Conservation (phyloP, 176 grass and related monocot genomes). For the Coix lacrymajobi region DNA sequence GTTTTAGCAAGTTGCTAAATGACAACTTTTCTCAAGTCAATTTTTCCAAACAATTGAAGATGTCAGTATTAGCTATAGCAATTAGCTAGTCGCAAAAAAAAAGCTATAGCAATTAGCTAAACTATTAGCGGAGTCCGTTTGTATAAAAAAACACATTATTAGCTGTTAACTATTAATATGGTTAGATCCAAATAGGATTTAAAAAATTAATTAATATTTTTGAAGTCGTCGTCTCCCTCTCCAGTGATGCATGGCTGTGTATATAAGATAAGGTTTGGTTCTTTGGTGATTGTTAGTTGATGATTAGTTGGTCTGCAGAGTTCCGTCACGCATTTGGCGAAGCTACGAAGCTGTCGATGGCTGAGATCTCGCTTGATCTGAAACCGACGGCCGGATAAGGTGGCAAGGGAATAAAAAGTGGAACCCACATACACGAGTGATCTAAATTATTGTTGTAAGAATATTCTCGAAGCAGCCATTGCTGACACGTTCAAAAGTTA, state of each 20-base stretch:
- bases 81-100: too few species aligned
- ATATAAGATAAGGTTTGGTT: background rate
- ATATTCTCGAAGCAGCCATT: constrained; percentile 14
- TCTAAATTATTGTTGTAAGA: background rate
- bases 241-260: background rate
- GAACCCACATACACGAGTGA: background rate
- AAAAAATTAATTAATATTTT: background rate
- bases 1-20: too few species aligned
- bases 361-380: background rate
- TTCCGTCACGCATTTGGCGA: background rate
- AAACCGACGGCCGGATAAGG: background rate
- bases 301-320: background rate
- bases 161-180: too few species aligned
- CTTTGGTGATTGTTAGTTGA: constrained; percentile 2
- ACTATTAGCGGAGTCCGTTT: too few species aligned
- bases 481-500: constrained; percentile 17
- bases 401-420: background rate
- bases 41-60: too few species aligned
- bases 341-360: background rate
- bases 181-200: too few species aligned
- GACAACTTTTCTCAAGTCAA: too few species aligned
- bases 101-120: too few species aligned
- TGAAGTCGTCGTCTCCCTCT: background rate
- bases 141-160: too few species aligned
- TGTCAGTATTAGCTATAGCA: too few species aligned